Evolutionary conservation across 2,329 filamentous ascomycete species (phyloP), one percentile per base, ranked within the genome.

Genomic region (Trichothecium roseum): DNA sequence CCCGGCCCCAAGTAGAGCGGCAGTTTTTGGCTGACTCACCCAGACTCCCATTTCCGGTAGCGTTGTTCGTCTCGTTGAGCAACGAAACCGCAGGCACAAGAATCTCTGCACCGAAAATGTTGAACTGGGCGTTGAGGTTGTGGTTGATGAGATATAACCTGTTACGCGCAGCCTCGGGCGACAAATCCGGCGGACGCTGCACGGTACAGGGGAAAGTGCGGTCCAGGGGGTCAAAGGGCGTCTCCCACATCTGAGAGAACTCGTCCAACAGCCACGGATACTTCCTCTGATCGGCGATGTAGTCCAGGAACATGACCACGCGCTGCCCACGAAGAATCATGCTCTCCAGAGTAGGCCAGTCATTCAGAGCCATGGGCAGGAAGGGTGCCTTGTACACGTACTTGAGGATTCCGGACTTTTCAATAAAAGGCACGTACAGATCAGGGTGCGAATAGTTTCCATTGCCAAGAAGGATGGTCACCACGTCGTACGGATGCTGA

Each of bases 221-320:
- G 51, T 76, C 55, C 13, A 57, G 51, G 3, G 76, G 86, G 36
- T 86, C 84, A 53, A 94, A 95, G 0, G 84, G 84, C 1, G 87
- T 89, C 62, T 95, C 85, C 84, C 84, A 94, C 61, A 93, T 72
- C 51, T 94, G 83, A 5, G 73, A 74, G 62, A 94, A 95, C 57
- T 95, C 71, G 55, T 94, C 84, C 28, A 94, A 67, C 29, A 94
- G 71, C 75, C 85, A 95, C 0, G 88, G 86, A 14, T 85, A 80
- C 15, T 69, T 67, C 1, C 68, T 74, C 58, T 93, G 83, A 54
- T 94, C 78, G 44, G 86, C 84, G 44, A 80, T 66, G 63, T 93
- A 93, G 60, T 93, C 86, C 61, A 93, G 72, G 59, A 91, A 86
- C 56, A 91, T 70, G 42, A 93, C 69, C 2, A 84, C 79, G 9